phyloP scores from a whole-genome alignment of 208 protist species.

The Wallacemonas rigidus region DNA sequence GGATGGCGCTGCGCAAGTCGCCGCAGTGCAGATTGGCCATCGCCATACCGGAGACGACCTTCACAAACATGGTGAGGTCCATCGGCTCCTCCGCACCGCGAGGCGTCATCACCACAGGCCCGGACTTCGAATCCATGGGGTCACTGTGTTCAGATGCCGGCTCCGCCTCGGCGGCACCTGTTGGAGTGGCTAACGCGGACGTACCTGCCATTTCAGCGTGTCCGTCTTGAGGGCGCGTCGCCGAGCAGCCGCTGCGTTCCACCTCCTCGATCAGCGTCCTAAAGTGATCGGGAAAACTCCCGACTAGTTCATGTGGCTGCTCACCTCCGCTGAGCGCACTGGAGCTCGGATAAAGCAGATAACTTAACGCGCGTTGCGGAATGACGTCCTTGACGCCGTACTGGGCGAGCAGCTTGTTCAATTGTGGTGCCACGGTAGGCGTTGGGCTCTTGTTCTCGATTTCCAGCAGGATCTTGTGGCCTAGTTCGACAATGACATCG shows the following conservation, averaged over 20 bases:
- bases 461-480: slow-evolving; percentile 73
- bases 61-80: slow-evolving; percentile 84
- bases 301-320: slow-evolving; percentile 73
- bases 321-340: slow-evolving; percentile 44
- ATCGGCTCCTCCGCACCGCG: slow-evolving; percentile 62
- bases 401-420: slow-evolving; percentile 69
- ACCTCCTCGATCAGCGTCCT: slow-evolving; percentile 78
- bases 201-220: no score
- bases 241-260: slow-evolving; percentile 74
- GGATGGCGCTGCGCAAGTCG: slow-evolving; percentile 71
- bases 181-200: no score
- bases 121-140: background rate
- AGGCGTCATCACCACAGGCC: slow-evolving; percentile 53
- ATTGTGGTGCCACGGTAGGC: slow-evolving; percentile 81
- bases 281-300: slow-evolving; percentile 83
- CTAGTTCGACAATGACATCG: slow-evolving; percentile 82
- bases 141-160: background rate
- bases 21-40: slow-evolving; percentile 83
- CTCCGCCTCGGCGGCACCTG: no score
- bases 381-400: slow-evolving; percentile 83
- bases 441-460: slow-evolving; percentile 90
- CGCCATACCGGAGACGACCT: slow-evolving; percentile 76
- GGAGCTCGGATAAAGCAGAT: slow-evolving; percentile 80
- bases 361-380: slow-evolving; percentile 78
- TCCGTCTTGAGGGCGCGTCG: slow-evolving; percentile 8